Evolutionary conservation across 257 asterid species (phyloP).

Genomic region (Ballota nigra): DNA sequence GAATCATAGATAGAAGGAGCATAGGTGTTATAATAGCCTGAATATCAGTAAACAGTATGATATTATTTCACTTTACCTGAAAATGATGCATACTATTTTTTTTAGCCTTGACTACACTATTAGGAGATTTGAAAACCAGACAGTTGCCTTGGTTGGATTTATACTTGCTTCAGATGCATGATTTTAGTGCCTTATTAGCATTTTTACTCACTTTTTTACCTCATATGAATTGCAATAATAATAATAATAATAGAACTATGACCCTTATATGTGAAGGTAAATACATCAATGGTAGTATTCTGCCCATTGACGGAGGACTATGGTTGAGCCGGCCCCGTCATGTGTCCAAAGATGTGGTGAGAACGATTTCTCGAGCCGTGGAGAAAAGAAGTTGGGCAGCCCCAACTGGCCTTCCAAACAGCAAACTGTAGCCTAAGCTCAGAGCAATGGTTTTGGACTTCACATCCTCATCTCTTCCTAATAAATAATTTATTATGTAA

Average conservation of each 20-base stretch:
- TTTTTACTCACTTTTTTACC: not conserved
- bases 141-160: not conserved
- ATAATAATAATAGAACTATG: no score
- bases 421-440: constrained; percentile 53
- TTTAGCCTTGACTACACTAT: not conserved
- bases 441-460: not conserved
- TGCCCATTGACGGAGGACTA: constrained; percentile 74
- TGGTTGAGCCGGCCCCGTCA: constrained; percentile 76
- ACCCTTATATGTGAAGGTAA: constrained; percentile 46
- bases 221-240: not conserved
- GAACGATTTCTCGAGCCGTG: constrained; percentile 57
- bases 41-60: not conserved
- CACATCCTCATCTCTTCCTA: not conserved
- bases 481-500: not conserved
- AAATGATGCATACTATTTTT: no score
- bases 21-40: not conserved
- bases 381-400: constrained; percentile 67
- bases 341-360: constrained; percentile 64
- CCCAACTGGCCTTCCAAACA: constrained; percentile 57
- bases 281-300: constrained; percentile 60
- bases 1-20: not conserved
- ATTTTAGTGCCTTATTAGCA: not conserved
- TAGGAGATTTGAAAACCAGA: not conserved
- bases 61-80: no score
- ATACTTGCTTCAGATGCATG: not conserved